Conservation (phyloP, 2,329 filamentous ascomycete genomes). For the Cryphonectria naterciae region DNA sequence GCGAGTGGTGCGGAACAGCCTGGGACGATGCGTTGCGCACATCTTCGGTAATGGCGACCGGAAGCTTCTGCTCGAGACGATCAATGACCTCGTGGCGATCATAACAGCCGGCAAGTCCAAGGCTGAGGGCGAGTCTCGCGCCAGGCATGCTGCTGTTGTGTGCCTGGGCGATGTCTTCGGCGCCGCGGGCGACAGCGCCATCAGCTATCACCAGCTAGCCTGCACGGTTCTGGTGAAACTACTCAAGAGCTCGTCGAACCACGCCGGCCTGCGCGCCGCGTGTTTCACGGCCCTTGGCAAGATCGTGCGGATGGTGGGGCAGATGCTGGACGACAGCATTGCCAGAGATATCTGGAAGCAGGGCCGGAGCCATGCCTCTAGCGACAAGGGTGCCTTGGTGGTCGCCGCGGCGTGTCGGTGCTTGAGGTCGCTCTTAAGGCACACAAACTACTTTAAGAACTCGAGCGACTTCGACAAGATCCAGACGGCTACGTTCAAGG, state of each 20-base stretch:
- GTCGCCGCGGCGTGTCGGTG: constrained; percentile 80
- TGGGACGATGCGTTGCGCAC: constrained; percentile 81
- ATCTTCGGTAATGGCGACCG: constrained; percentile 86
- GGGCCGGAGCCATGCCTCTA: constrained; percentile 72
- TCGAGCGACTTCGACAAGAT: constrained; percentile 88
- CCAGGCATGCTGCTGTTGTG: constrained; percentile 84
- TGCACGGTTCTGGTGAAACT: constrained; percentile 76
- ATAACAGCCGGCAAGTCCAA: constrained; percentile 74
- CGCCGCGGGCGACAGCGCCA: constrained; percentile 90
- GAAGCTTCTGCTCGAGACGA: constrained; percentile 90
- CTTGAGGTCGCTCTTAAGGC: constrained; percentile 71
- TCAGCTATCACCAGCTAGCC: constrained; percentile 77
- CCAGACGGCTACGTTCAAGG: constrained; percentile 81
- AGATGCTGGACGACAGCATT: constrained; percentile 79
- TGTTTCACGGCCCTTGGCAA: constrained; percentile 77
- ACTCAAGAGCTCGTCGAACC: constrained; percentile 75
- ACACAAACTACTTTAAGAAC: constrained; percentile 84
- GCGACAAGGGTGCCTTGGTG: constrained; percentile 83
- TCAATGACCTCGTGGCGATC: constrained; percentile 82
- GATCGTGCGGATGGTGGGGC: constrained; percentile 73
- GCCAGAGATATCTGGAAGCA: constrained; percentile 96
- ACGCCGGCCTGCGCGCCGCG: constrained; percentile 81
- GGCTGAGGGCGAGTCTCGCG: constrained; percentile 73
- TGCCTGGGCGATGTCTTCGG: constrained; percentile 89
- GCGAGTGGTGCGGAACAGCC: constrained; percentile 85